Evolutionary conservation across 371 early-diverging fungal genomes (phyloP).

Genomic region (Rhizopus stolonifer): DNA sequence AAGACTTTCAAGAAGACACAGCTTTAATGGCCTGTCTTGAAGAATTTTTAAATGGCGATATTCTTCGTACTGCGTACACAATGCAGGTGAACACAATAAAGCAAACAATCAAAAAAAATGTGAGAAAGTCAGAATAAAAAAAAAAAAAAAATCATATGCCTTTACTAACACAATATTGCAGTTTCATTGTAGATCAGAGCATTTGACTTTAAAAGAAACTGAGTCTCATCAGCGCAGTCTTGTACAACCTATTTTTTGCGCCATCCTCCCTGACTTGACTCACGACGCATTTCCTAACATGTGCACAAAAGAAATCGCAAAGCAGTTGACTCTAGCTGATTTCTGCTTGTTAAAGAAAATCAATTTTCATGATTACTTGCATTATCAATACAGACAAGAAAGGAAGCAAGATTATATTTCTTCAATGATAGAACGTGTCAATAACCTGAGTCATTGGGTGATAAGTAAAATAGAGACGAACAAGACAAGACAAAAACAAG

Average conservation of each 20-base stretch:
- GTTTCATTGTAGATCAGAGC: too few relatives aligned
- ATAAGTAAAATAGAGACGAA: constrained; percentile 20
- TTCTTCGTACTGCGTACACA: constrained; percentile 32
- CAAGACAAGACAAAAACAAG: constrained; percentile 12
- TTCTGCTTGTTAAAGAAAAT: constrained; percentile 44
- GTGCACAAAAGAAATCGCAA: constrained; percentile 34
- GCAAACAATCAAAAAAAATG: constrained; percentile 23
- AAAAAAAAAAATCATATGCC: too few relatives aligned
- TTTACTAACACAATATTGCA: too few relatives aligned
- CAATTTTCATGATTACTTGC: constrained; percentile 37
- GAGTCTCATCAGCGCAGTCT: not conserved
- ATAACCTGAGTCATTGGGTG: constrained; percentile 41
- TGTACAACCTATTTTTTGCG: not conserved
- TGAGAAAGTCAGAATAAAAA: not conserved
- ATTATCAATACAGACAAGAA: not conserved
- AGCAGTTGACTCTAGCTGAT: constrained; percentile 43
- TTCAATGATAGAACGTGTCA: constrained; percentile 41
- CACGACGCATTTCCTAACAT: constrained; percentile 9
- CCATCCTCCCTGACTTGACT: constrained; percentile 7
- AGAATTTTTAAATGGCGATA: constrained; percentile 35
- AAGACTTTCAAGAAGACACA: constrained; percentile 55
- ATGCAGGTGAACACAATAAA: constrained; percentile 34
- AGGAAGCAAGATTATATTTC: constrained; percentile 27
- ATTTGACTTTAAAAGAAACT: not conserved
- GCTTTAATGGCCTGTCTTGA: constrained; percentile 35